Base-by-base conservation (phyloP, 83 land plant genomes). In the Picea abies region DNA sequence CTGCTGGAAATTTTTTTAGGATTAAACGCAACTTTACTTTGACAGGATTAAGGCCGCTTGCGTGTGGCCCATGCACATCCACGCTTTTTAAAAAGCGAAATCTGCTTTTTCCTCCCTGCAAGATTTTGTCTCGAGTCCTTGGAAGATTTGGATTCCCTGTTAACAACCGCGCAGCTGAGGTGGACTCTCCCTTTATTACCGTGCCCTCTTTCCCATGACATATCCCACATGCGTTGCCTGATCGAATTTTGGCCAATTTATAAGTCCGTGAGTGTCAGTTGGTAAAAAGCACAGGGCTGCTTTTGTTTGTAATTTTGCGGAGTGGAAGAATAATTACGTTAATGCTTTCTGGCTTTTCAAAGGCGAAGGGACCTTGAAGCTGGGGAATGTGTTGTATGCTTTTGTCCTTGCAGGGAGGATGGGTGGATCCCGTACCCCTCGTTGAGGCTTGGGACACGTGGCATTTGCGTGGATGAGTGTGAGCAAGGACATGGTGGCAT, bases 71-170 rank as follows among this genome's bases (percentile, higher is more conserved):
- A 67, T 23, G 70, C 70, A 67, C 35, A 67, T 67, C 11, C 72
- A 37, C 37, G 39, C 73, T 69, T 69, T 69, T 69, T 69, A 69
- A 32, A 69, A 69, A 69, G 73, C 37, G 56, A 52, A 69, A 11
- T 39, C 44, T 69, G 41, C 73, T 35, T 35, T 35, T 35, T 25
- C 73, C 39, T 7, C 44, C 44, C 73, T 69, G 73, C 73, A 69
- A 69, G 73, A 69, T 69, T 69, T 69, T 69, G 73, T 69, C 73
- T 69, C 41, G 37, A 69, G 73, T 69, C 44, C 73, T 69, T 69
- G 73, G 73, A 69, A 69, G 73, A 69, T 69, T 69, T 69, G 44
- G 73, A 69, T 69, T 69, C 73, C 39, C 19, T 5, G 37, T 52
- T 52, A 52, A 52, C 56, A 11, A 52, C 56, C 56, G 56, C 56